Percentiles rank a stretch among this genome's conserved stretches.
Evolutionary conservation across 768 basidiomycete genomes (phyloP).

Genomic region (Goffeauzyma gilvescens): DNA sequence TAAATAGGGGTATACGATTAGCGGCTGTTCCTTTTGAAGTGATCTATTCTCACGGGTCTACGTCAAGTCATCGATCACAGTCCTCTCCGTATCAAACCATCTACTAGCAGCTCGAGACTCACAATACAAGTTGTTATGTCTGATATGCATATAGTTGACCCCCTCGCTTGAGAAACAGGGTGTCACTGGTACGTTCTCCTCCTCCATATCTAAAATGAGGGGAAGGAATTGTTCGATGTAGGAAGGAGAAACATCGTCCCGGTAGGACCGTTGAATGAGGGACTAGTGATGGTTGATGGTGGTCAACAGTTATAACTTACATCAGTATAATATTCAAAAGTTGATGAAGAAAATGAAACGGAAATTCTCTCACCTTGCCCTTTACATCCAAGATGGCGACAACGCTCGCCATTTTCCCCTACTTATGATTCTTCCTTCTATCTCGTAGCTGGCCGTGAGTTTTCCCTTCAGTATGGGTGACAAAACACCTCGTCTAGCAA

Average conservation of each 20-base stretch:
- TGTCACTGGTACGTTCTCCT: slow-evolving; percentile 86
- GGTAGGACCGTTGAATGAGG: slow-evolving; percentile 84
- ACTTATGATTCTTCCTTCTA: too few relatives aligned
- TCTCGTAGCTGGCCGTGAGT: too few relatives aligned
- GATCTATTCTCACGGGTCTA: not conserved
- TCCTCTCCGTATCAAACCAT: not conserved
- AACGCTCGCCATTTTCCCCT: too few relatives aligned
- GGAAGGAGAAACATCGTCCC: slow-evolving; percentile 78
- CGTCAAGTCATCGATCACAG: not conserved
- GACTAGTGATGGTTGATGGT: slow-evolving; percentile 35
- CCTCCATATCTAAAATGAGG: slow-evolving; percentile 81
- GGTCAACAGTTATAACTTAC: too few relatives aligned
- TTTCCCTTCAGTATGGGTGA: too few relatives aligned
- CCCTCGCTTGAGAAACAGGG: slow-evolving; percentile 92
- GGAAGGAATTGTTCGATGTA: slow-evolving; percentile 88
- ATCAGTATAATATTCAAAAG: not conserved
- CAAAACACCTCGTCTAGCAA: too few relatives aligned
- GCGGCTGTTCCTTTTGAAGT: too few relatives aligned
- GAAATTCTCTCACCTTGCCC: not conserved
- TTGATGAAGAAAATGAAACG: not conserved
- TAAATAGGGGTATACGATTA: not conserved
- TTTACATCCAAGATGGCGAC: slow-evolving; percentile 5
- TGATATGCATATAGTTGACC: slow-evolving; percentile 95
- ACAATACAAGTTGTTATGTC: slow-evolving; percentile 95
- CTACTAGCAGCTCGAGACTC: slow-evolving; percentile 27